Conservation (phyloP, 2,329 filamentous ascomycete genomes). For the Verticillium dahliae region DNA sequence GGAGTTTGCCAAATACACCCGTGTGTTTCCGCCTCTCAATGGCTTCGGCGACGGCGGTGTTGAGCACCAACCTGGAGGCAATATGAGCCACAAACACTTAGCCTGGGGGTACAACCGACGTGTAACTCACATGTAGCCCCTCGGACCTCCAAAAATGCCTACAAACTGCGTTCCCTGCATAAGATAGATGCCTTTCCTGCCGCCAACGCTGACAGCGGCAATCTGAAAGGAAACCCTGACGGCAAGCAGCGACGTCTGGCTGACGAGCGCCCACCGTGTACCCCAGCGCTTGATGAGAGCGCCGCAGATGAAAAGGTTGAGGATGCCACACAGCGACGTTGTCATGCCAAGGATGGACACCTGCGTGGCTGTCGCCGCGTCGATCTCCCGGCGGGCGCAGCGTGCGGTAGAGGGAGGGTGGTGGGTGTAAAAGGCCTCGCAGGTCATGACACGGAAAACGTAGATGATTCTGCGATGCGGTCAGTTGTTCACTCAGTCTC, state of each 20-base stretch:
- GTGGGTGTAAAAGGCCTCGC: slow-evolving; percentile 57
- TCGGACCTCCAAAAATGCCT: slow-evolving; percentile 61
- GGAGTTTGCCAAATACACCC: slow-evolving; percentile 56
- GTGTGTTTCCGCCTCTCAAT: slow-evolving; percentile 55
- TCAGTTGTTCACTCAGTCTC: not conserved
- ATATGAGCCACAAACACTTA: no score
- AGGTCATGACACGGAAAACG: slow-evolving; percentile 66
- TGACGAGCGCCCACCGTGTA: slow-evolving; percentile 53
- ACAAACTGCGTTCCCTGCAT: slow-evolving; percentile 63
- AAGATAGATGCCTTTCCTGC: slow-evolving; percentile 57
- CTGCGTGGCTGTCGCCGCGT: slow-evolving; percentile 56
- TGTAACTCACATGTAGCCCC: slow-evolving; percentile 51
- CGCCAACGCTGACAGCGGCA: slow-evolving; percentile 55
- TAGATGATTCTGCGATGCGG: slow-evolving; percentile 40
- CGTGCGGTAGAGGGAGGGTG: slow-evolving; percentile 44
- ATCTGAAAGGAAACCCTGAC: slow-evolving; percentile 58
- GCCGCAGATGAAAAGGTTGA: slow-evolving; percentile 62
- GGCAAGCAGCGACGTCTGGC: slow-evolving; percentile 59
- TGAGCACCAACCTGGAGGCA: slow-evolving; percentile 45
- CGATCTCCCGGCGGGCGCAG: slow-evolving; percentile 56
- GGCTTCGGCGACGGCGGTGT: slow-evolving; percentile 61
- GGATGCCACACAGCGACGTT: slow-evolving; percentile 61
- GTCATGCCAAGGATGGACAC: slow-evolving; percentile 60
- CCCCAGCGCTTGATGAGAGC: slow-evolving; percentile 62
- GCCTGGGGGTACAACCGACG: no score